These are phyloP conservation scores for Microbotryum scabiosae DNA, from an alignment of 1,284 basidiomycete species.

Conservation along the genomic window DNA sequence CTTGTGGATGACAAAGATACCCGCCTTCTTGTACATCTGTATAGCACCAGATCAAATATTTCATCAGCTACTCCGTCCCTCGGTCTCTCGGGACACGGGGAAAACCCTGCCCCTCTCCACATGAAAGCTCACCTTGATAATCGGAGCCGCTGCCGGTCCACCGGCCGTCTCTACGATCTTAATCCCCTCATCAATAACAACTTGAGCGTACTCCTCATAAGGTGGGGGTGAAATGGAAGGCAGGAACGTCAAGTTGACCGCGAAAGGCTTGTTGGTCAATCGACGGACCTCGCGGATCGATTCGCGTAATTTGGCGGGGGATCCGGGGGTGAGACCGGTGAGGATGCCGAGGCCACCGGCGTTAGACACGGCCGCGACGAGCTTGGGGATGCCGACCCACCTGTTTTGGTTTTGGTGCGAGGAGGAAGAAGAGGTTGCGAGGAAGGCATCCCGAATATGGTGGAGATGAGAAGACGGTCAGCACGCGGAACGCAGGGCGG, in stretches of 20 bases:
- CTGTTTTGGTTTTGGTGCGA: slow-evolving; percentile 3
- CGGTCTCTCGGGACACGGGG: too few relatives aligned
- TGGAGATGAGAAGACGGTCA: slow-evolving; percentile 27
- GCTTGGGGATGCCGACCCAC: slow-evolving; percentile 66
- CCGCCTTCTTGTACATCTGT: slow-evolving; percentile 28
- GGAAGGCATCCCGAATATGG: not conserved
- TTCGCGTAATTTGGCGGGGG: slow-evolving; percentile 55
- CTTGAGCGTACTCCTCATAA: slow-evolving; percentile 54
- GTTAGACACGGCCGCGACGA: slow-evolving; percentile 73
- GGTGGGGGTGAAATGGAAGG: slow-evolving; percentile 86
- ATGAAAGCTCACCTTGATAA: slow-evolving; percentile 15
- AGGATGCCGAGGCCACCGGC: slow-evolving; percentile 81
- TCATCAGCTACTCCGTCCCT: too few relatives aligned
- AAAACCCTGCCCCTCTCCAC: too few relatives aligned
- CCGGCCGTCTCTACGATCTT: slow-evolving; percentile 88
- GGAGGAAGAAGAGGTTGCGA: not conserved
- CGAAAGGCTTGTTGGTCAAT: slow-evolving; percentile 66
- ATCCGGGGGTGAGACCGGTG: slow-evolving; percentile 78
- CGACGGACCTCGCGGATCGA: slow-evolving; percentile 68
- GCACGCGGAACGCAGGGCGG: slow-evolving; percentile 4
- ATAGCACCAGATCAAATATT: too few relatives aligned
- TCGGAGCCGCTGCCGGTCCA: slow-evolving; percentile 32
- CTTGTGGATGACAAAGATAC: slow-evolving; percentile 32
- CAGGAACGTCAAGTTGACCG: slow-evolving; percentile 84
- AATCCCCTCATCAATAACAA: slow-evolving; percentile 79